These are phyloP conservation scores for Apiospora aurea DNA, from an alignment of 2,329 filamentous ascomycete genomes.

Conservation along the genomic window DNA sequence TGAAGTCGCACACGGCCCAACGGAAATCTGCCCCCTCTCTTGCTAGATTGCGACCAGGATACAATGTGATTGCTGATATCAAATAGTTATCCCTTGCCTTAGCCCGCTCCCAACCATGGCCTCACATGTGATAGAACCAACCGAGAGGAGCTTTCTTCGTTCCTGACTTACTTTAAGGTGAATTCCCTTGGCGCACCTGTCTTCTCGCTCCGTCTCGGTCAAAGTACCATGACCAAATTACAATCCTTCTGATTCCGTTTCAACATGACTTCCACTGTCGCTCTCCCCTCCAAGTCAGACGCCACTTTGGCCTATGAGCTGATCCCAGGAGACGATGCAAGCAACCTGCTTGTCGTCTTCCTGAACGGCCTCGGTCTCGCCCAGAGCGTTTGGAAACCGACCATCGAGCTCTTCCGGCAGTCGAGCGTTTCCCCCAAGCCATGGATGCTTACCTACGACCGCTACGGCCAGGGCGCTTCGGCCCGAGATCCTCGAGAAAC, in stretches of 20 bases:
- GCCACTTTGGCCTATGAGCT: slow-evolving; percentile 41
- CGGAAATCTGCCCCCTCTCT: too few species aligned
- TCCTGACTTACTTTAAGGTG: neutral
- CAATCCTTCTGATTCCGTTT: neutral
- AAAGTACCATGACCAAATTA: neutral
- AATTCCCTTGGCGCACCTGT: neutral
- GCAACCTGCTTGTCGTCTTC: slow-evolving; percentile 27
- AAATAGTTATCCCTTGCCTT: neutral
- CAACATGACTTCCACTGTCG: slow-evolving; percentile 32
- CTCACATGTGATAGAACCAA: neutral
- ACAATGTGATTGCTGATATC: neutral
- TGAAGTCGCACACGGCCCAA: neutral
- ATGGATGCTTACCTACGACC: slow-evolving; percentile 56
- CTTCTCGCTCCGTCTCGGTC: neutral
- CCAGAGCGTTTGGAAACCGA: slow-evolving; percentile 1
- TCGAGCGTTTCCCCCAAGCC: neutral
- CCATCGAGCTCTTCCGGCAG: neutral
- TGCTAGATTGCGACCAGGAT: neutral
- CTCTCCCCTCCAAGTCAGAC: slow-evolving; percentile 40
- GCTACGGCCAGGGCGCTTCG: slow-evolving; percentile 61
- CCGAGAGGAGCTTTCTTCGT: neutral
- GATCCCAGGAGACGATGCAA: slow-evolving; percentile 33
- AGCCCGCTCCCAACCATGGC: neutral
- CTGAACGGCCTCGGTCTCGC: slow-evolving; percentile 19
- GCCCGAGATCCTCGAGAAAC: slow-evolving; percentile 43